These are phyloP conservation scores for Plenodomus tracheiphilus DNA, from an alignment of 2,329 filamentous ascomycete species.

Conservation along the genomic window DNA sequence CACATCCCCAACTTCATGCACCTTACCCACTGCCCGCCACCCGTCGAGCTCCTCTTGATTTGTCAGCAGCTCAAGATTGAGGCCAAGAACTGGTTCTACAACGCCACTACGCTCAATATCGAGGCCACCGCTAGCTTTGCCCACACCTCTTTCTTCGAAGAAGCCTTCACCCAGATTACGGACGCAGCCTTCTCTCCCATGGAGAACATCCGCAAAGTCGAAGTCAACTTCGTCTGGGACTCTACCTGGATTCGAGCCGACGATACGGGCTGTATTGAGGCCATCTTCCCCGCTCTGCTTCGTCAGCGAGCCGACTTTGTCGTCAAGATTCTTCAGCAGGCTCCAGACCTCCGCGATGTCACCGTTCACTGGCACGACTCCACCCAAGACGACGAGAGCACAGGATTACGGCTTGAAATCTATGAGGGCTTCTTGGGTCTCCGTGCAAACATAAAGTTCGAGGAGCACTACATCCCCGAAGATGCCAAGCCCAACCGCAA, in stretches of 20 bases:
- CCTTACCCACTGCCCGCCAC: constrained; percentile 35
- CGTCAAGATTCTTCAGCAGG: constrained; percentile 24
- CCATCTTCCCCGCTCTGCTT: constrained; percentile 34
- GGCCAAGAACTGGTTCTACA: constrained; percentile 40
- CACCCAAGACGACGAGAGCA: constrained; percentile 24
- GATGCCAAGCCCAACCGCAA: constrained; percentile 26
- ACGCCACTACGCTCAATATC: constrained; percentile 33
- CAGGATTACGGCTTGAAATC: constrained; percentile 25
- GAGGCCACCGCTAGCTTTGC: constrained; percentile 39
- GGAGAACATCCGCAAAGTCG: constrained; percentile 37
- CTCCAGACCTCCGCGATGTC: constrained; percentile 31
- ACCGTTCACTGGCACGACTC: constrained; percentile 41
- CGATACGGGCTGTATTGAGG: constrained; percentile 14
- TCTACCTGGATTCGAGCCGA: constrained; percentile 35
- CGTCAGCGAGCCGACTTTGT: constrained; percentile 29
- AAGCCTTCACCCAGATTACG: constrained; percentile 30
- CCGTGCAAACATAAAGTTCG: constrained; percentile 21
- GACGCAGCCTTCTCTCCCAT: constrained; percentile 39
- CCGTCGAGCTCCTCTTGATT: constrained; percentile 32
- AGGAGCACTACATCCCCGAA: constrained; percentile 31
- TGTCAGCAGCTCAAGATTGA: constrained; percentile 34
- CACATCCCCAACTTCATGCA: constrained; percentile 40
- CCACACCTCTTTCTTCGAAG: constrained; percentile 39
- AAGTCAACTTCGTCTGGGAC: constrained; percentile 41
- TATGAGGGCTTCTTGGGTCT: constrained; percentile 28